Conservation (phyloP, 2,329 filamentous ascomycete species). For the Gaeumannomyces sp. region DNA sequence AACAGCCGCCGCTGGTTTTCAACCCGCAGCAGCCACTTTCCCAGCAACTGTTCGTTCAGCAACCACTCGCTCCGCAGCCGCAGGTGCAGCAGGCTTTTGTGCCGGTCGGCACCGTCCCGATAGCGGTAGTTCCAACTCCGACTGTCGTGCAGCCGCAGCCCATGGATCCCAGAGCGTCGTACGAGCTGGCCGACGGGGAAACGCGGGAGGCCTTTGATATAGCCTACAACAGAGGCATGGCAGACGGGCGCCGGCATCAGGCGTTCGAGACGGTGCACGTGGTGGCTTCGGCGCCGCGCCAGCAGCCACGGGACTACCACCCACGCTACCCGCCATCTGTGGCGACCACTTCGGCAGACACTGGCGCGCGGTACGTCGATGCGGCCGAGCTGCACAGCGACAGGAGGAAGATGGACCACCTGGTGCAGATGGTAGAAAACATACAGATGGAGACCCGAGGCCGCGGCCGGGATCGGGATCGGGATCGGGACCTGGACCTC, state of each 20-base stretch:
- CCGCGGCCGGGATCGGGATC: too few species aligned
- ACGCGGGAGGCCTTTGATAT: not conserved
- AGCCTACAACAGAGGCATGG: not conserved
- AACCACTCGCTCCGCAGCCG: too few species aligned
- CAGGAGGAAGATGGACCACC: not conserved
- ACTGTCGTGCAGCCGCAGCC: not conserved
- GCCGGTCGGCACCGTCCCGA: not conserved
- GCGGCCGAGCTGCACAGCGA: not conserved
- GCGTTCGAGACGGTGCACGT: not conserved
- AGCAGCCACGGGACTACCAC: not conserved
- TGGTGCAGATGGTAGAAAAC: not conserved
- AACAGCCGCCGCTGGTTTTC: not conserved
- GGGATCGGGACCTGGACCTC: too few species aligned
- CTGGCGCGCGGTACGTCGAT: conserved; percentile 2
- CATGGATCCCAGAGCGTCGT: not conserved
- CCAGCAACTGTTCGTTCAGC: too few species aligned
- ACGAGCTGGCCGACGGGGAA: not conserved
- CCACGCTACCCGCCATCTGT: not conserved
- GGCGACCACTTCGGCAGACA: not conserved
- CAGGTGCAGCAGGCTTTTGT: not conserved
- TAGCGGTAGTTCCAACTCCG: not conserved
- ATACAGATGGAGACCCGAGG: not conserved
- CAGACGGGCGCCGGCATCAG: not conserved
- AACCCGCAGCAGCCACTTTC: not conserved
- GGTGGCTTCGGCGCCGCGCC: not conserved